Conservation (phyloP, 768 basidiomycete genomes). For the Epithele typhae region DNA sequence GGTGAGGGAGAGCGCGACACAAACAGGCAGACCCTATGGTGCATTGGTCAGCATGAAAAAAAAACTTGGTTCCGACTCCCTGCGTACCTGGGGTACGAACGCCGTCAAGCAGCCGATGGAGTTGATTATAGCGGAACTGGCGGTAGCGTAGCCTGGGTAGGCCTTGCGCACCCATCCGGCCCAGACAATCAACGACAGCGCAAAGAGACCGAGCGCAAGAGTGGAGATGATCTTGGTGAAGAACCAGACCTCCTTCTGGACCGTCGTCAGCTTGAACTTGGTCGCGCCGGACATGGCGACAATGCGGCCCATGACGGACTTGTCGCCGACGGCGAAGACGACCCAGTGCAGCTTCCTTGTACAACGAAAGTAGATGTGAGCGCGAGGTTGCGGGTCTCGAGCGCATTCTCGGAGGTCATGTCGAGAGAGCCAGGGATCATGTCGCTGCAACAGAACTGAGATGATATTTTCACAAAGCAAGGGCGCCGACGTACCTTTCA, state of each 20-base stretch:
- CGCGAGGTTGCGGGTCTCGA: constrained; percentile 53
- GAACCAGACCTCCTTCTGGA: constrained; percentile 44
- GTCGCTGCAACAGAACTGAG: constrained; percentile 30
- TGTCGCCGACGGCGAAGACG: constrained; percentile 46
- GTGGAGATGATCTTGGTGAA: constrained; percentile 50
- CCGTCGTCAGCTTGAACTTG: constrained; percentile 42
- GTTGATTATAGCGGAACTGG: constrained; percentile 48
- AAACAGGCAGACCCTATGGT: constrained; percentile 34
- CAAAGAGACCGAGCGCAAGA: constrained; percentile 36
- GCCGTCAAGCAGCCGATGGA: constrained; percentile 50
- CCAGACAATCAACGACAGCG: constrained; percentile 33
- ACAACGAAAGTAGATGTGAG: constrained; percentile 52
- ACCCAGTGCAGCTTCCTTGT: constrained; percentile 46
- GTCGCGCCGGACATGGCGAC: constrained; percentile 48
- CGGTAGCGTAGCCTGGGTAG: constrained; percentile 43
- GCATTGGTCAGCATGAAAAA: constrained; percentile 3
- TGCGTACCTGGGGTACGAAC: constrained; percentile 47
- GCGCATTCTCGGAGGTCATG: constrained; percentile 26
- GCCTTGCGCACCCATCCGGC: constrained; percentile 35
- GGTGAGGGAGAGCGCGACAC: constrained; percentile 50
- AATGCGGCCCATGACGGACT: constrained; percentile 44
- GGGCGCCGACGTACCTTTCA: constrained; percentile 37
- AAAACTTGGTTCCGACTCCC: too few species aligned
- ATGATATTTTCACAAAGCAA: constrained; percentile 24
- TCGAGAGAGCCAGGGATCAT: constrained; percentile 43